A percentile compares a stretch with the other conserved stretches of the same genome.
Conservation (phyloP, 2,329 filamentous ascomycete species). For the Akanthomyces lecanii region DNA sequence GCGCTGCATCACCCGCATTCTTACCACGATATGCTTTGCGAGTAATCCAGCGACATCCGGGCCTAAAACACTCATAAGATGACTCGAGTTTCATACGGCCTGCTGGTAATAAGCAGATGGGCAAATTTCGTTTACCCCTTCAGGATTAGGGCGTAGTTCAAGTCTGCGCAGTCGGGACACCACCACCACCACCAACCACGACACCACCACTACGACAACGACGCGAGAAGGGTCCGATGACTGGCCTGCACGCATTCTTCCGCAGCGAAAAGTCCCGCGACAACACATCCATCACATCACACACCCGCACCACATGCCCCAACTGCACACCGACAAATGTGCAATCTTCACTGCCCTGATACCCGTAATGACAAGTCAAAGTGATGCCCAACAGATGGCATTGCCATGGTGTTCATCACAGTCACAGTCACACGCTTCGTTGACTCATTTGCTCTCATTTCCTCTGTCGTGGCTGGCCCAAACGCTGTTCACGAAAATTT, state of each 20-base stretch:
- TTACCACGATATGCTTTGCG: conserved; percentile 2
- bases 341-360: background rate
- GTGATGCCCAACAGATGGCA: conserved; percentile 4
- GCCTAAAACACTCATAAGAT: conserved; percentile 2
- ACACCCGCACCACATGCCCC: conserved; percentile 8
- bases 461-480: background rate
- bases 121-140: conserved; percentile 3
- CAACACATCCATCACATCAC: conserved; percentile 10
- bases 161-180: background rate
- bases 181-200: background rate
- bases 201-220: background rate
- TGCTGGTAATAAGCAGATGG: background rate
- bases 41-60: conserved; percentile 9
- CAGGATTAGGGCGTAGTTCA: conserved; percentile 1
- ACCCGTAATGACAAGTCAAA: conserved; percentile 3
- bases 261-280: conserved; percentile 2
- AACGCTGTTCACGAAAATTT: background rate
- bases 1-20: conserved; percentile 14
- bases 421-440: conserved; percentile 9
- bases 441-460: background rate
- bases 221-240: conserved; percentile 2
- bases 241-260: background rate
- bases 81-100: background rate
- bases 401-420: background rate
- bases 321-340: conserved; percentile 10